Conservation (phyloP, 768 basidiomycete species). For the Podaxis pistillaris region DNA sequence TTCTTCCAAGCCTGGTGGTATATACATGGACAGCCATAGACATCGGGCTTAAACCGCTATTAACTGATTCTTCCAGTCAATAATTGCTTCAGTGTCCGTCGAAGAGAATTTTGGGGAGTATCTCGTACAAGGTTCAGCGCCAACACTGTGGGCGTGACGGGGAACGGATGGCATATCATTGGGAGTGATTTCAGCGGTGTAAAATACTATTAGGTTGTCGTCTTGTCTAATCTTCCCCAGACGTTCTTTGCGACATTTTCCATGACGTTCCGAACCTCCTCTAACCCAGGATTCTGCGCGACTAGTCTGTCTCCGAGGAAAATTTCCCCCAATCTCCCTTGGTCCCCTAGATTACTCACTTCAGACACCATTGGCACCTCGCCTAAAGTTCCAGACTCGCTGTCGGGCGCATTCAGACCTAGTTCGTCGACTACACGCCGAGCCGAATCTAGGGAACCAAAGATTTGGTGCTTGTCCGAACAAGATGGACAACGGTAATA, state of each 20-base stretch:
- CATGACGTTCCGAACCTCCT: constrained; percentile 9
- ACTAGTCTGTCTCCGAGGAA: constrained; percentile 4
- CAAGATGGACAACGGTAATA: constrained; percentile 81
- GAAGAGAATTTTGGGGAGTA: too few relatives aligned
- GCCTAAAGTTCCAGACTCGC: background rate
- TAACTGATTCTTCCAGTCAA: too few relatives aligned
- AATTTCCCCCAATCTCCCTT: constrained; percentile 10
- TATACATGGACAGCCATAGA: too few relatives aligned
- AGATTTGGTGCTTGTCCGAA: constrained; percentile 7
- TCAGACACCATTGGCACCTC: constrained; percentile 13
- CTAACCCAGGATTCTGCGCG: background rate
- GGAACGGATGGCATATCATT: too few relatives aligned
- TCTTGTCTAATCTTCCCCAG: background rate
- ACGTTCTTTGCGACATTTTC: background rate
- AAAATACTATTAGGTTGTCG: background rate
- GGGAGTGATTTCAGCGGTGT: too few relatives aligned
- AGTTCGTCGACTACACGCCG: constrained; percentile 3
- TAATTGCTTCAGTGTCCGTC: too few relatives aligned
- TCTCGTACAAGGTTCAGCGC: too few relatives aligned
- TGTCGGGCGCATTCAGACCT: background rate
- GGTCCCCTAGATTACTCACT: constrained; percentile 10
- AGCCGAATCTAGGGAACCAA: constrained; percentile 9
- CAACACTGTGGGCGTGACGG: too few relatives aligned
- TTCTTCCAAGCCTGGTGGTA: too few relatives aligned
- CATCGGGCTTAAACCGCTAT: too few relatives aligned